Evolutionary conservation across 116 monocot species (phyloP).

Genomic region (Thalassia testudinum): DNA sequence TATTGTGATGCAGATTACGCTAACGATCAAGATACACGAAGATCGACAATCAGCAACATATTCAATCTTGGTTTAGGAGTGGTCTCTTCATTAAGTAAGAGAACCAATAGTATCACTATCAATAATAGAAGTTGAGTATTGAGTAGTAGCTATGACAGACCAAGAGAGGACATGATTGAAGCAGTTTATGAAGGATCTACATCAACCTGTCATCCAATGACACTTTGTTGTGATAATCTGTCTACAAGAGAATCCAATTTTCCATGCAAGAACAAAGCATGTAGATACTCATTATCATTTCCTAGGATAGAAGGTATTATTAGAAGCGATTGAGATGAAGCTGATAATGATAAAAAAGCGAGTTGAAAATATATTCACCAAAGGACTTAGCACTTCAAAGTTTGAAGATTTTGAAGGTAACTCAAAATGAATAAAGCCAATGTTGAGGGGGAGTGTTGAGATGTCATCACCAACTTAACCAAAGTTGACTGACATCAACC

Average conservation of each 20-base stretch:
- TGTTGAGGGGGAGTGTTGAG: too few species aligned
- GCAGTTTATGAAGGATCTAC: neutral
- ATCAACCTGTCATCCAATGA: neutral
- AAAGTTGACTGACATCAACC: too few species aligned
- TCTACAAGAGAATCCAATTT: neutral
- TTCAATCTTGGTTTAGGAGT: constrained; percentile 1
- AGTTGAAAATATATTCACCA: too few species aligned
- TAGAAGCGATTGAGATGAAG: too few species aligned
- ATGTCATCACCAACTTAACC: too few species aligned
- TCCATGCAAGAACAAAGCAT: too few species aligned
- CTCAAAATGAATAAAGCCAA: too few species aligned
- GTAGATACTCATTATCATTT: too few species aligned
- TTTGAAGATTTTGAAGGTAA: too few species aligned
- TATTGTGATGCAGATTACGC: neutral
- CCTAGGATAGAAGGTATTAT: too few species aligned
- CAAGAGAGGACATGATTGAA: constrained; percentile 5
- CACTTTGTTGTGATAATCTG: neutral
- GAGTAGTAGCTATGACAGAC: neutral
- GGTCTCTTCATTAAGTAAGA: neutral
- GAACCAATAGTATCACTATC: neutral
- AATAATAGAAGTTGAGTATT: constrained; percentile 2
- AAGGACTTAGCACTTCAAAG: too few species aligned
- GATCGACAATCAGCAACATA: neutral
- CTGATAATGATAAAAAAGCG: too few species aligned
- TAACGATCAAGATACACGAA: neutral